Evolutionary conservation across 2,329 filamentous ascomycete species (phyloP).

Genomic region (Fusarium pseudoanthophilum): DNA sequence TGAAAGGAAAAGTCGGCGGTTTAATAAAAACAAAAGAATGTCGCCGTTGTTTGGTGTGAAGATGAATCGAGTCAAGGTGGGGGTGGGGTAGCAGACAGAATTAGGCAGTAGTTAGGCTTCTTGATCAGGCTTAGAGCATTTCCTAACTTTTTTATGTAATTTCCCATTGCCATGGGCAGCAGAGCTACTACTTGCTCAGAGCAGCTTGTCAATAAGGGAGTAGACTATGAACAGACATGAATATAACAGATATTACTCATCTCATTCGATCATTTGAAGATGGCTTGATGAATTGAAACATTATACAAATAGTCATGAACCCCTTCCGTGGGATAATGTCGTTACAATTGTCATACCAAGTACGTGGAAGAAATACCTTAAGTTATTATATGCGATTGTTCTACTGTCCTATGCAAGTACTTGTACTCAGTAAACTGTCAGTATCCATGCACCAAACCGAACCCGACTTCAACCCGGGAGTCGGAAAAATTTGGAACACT

Average conservation of each 20-base stretch:
- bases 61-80: slow-evolving; percentile 39
- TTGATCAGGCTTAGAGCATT: slow-evolving; percentile 15
- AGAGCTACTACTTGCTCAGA: not conserved
- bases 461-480: slow-evolving; percentile 31
- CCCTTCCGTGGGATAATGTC: not conserved
- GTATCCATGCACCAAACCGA: not conserved
- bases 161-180: slow-evolving; percentile 29
- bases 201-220: not conserved
- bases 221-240: not conserved
- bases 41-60: slow-evolving; percentile 31
- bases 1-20: slow-evolving; percentile 21
- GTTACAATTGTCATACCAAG: not conserved
- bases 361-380: not conserved
- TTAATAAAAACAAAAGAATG: slow-evolving; percentile 35
- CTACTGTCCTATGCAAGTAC: not conserved
- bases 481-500: slow-evolving; percentile 38
- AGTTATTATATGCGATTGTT: not conserved
- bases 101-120: slow-evolving; percentile 29
- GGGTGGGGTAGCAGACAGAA: slow-evolving; percentile 42
- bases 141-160: slow-evolving; percentile 5
- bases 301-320: not conserved
- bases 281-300: not conserved
- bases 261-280: not conserved
- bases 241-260: not conserved
- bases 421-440: too few relatives aligned